Conservation (phyloP, 2,329 filamentous ascomycete species). For the Neoscytalidium dimidiatum region DNA sequence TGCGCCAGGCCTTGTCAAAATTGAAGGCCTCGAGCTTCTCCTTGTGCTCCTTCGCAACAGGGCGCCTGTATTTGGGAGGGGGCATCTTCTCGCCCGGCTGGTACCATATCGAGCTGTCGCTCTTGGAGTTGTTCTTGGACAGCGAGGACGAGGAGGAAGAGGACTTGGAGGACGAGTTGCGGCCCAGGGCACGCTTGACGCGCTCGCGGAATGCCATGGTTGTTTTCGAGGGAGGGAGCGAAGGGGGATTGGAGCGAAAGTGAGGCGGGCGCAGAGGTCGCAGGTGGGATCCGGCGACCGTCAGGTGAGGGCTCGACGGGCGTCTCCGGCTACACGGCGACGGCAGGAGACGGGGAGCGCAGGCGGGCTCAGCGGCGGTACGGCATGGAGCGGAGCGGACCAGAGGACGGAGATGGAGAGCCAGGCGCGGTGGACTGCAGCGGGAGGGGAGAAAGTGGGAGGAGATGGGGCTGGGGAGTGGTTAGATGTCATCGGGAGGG, state of each 20-base stretch:
- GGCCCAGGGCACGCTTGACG: conserved; percentile 47
- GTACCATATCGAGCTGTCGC: conserved; percentile 48
- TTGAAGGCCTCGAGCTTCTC: conserved; percentile 51
- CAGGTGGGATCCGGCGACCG: background rate
- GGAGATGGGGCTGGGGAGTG: conserved; percentile 4
- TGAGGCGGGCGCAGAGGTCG: conserved; percentile 9
- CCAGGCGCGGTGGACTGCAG: background rate
- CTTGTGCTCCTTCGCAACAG: conserved; percentile 53
- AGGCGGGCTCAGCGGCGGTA: background rate
- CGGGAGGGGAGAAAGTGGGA: conserved; percentile 2
- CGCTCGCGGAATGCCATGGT: conserved; percentile 50
- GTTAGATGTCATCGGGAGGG: conserved; percentile 19
- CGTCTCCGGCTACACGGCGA: background rate
- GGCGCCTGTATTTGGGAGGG: conserved; percentile 51
- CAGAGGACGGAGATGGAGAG: background rate
- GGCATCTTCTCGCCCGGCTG: conserved; percentile 55
- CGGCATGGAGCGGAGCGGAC: conserved; percentile 2
- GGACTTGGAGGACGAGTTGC: conserved; percentile 30
- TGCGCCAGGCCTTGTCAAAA: conserved; percentile 50
- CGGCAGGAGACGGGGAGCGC: background rate
- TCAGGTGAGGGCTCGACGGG: background rate
- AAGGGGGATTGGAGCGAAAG: conserved; percentile 1
- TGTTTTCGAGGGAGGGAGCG: background rate
- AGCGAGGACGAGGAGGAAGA: conserved; percentile 26
- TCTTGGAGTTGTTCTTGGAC: conserved; percentile 35